phyloP scores from a whole-genome alignment of 345 rosid genomes.

The Angophora floribunda region DNA sequence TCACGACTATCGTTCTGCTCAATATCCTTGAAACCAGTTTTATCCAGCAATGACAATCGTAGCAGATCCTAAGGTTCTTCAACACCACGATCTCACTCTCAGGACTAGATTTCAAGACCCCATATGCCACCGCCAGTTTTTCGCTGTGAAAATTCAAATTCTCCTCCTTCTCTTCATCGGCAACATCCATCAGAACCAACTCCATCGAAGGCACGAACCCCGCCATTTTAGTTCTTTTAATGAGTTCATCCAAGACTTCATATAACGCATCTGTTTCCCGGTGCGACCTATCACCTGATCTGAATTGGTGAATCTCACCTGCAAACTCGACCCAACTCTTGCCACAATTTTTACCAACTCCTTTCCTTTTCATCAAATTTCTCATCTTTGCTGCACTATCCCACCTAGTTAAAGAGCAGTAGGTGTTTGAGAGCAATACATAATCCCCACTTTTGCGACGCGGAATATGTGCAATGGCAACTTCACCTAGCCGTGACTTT shows the following conservation, averaged over 20 bases:
- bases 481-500: conserved; percentile 48
- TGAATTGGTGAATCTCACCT: conserved; percentile 58
- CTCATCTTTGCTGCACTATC: conserved; percentile 49
- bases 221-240: conserved; percentile 29
- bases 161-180: conserved; percentile 80
- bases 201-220: conserved; percentile 58
- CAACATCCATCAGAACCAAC: conserved; percentile 79
- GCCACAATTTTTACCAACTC: conserved; percentile 54
- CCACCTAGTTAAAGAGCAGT: conserved; percentile 65
- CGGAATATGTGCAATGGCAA: conserved; percentile 49
- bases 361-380: conserved; percentile 50
- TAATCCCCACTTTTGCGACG: conserved; percentile 56
- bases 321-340: conserved; percentile 76
- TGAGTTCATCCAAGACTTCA: conserved; percentile 40
- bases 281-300: conserved; percentile 68
- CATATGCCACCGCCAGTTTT: conserved; percentile 77
- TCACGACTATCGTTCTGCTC: conserved; percentile 48
- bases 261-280: conserved; percentile 46
- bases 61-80: conserved; percentile 72
- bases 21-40: conserved; percentile 52
- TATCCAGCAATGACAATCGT: conserved; percentile 77
- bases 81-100: conserved; percentile 52
- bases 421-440: conserved; percentile 66
- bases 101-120: conserved; percentile 62
- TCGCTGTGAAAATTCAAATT: conserved; percentile 69